Conservation (phyloP, 495 filamentous ascomycete genomes). For the Amphirosellinia nigrospora region DNA sequence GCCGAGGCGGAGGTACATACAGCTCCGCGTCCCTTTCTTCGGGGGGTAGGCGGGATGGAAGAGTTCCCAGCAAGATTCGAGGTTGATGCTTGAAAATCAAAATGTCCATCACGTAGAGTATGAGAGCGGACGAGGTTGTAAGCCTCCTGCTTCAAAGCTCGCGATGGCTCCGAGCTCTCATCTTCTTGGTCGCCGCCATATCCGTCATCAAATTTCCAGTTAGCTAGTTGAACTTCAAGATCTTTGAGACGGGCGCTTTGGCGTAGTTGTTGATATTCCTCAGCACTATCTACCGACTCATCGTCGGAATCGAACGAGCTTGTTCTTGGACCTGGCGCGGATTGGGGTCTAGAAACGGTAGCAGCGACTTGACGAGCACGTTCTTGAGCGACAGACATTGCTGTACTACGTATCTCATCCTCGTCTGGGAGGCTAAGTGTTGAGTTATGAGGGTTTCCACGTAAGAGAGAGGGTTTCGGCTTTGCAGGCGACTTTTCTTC, state of each 20-base stretch:
- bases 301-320: slow-evolving; percentile 44
- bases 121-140: slow-evolving; percentile 60
- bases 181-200: slow-evolving; percentile 33
- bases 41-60: slow-evolving; percentile 67
- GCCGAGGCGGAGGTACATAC: slow-evolving; percentile 70
- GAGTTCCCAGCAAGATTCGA: slow-evolving; percentile 43
- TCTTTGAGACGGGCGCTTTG: slow-evolving; percentile 28
- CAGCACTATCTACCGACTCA: slow-evolving; percentile 29
- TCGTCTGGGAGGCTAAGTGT: slow-evolving; percentile 37
- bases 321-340: slow-evolving; percentile 45
- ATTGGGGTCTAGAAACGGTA: slow-evolving; percentile 39
- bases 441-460: slow-evolving; percentile 43
- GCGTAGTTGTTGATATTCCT: slow-evolving; percentile 29
- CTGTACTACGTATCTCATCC: slow-evolving; percentile 38
- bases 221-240: slow-evolving; percentile 28
- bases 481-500: slow-evolving; percentile 12
- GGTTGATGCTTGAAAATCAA: slow-evolving; percentile 26
- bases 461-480: slow-evolving; percentile 43
- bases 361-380: slow-evolving; percentile 47
- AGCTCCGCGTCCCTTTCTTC: slow-evolving; percentile 65
- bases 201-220: slow-evolving; percentile 33
- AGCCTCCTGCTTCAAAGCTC: slow-evolving; percentile 47
- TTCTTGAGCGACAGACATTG: slow-evolving; percentile 47
- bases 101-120: slow-evolving; percentile 41
- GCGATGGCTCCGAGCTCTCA: slow-evolving; percentile 32